These are phyloP conservation scores for Apiotrichum siamense DNA, from an alignment of 1,284 basidiomycete genomes.

Conservation along the genomic window DNA sequence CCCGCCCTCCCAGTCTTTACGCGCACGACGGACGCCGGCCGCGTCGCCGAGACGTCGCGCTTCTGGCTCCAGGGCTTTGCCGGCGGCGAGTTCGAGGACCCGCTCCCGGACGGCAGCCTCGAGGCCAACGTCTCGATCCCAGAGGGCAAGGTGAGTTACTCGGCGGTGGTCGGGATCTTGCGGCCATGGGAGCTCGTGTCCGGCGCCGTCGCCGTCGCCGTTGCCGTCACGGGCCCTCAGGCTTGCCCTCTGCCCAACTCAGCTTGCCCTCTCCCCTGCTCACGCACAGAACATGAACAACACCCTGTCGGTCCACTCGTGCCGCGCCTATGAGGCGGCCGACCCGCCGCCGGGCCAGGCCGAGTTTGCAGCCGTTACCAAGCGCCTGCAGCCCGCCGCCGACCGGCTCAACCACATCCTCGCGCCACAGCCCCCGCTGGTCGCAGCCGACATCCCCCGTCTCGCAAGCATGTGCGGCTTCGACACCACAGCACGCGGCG, in stretches of 20 bases:
- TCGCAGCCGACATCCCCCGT: slow-evolving; percentile 55
- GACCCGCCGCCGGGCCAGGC: background rate
- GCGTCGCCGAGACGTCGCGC: slow-evolving; percentile 61
- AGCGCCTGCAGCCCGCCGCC: slow-evolving; percentile 1
- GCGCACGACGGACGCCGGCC: slow-evolving; percentile 56
- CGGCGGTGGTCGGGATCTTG: too few species aligned
- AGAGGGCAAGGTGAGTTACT: slow-evolving; percentile 23
- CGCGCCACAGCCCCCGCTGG: slow-evolving; percentile 57
- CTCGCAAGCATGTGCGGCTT: slow-evolving; percentile 72
- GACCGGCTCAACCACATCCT: slow-evolving; percentile 48
- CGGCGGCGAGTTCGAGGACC: slow-evolving; percentile 19
- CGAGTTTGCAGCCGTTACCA: background rate
- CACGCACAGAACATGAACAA: slow-evolving; percentile 54
- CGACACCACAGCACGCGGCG: slow-evolving; percentile 53
- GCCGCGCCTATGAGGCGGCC: slow-evolving; percentile 54
- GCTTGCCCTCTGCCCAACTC: too few species aligned
- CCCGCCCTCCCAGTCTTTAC: slow-evolving; percentile 58
- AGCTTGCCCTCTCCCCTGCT: too few species aligned
- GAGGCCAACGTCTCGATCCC: slow-evolving; percentile 30
- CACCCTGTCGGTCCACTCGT: slow-evolving; percentile 66
- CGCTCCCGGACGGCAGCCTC: background rate
- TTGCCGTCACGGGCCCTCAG: too few species aligned
- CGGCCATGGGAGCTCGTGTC: too few species aligned
- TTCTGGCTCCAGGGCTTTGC: slow-evolving; percentile 57
- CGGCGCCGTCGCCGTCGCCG: too few species aligned